These are phyloP conservation scores for Aspergillus eucalypticola DNA, from an alignment of 2,329 filamentous ascomycete genomes.

Conservation along the genomic window DNA sequence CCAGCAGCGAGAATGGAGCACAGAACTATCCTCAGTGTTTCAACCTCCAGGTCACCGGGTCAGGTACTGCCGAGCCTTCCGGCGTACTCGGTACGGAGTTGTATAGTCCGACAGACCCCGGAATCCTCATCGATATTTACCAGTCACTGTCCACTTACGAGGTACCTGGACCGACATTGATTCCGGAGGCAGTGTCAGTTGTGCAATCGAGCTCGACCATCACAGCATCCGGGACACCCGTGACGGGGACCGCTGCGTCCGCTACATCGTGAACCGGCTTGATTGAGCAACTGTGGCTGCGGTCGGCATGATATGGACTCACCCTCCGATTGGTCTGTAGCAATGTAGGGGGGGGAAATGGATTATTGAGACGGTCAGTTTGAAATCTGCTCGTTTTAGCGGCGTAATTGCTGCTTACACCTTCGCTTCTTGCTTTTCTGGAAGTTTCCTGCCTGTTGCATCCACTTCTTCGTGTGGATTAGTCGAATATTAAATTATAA, in stretches of 20 bases:
- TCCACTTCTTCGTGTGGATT: neutral
- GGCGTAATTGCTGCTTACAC: neutral
- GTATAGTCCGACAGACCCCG: conserved; percentile 58
- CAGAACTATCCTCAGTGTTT: conserved; percentile 58
- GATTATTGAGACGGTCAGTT: neutral
- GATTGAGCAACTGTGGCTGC: neutral
- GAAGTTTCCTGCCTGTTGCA: neutral
- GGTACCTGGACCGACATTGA: conserved; percentile 19
- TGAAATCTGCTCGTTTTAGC: neutral
- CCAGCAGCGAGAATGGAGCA: conserved; percentile 42
- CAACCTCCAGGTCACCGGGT: conserved; percentile 59
- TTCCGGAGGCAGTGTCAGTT: conserved; percentile 15
- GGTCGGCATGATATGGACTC: neutral
- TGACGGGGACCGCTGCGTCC: neutral
- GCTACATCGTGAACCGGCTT: neutral
- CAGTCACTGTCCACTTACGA: conserved; percentile 17
- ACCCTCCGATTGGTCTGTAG: neutral
- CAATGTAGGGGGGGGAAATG: neutral
- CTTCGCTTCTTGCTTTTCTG: neutral
- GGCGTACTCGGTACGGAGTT: conserved; percentile 54
- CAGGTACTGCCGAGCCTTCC: conserved; percentile 44
- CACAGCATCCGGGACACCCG: conserved; percentile 16
- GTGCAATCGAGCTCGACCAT: conserved; percentile 20
- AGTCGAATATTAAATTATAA: neutral
- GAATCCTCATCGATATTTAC: conserved; percentile 61